Conservation (phyloP, 1,139 yeast species). For the Kodamaea arcana region DNA sequence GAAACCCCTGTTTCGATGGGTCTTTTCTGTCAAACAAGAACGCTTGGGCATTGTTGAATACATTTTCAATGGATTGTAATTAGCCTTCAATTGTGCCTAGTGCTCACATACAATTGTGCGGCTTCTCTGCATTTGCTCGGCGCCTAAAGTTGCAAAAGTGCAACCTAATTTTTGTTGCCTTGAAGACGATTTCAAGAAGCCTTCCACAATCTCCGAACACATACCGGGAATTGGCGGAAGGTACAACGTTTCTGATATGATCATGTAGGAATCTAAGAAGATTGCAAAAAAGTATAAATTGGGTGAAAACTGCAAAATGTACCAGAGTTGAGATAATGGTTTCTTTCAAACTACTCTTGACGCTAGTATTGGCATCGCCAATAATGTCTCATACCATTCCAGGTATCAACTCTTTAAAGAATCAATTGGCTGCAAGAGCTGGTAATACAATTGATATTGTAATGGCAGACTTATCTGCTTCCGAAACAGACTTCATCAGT, state of each 20-base stretch:
- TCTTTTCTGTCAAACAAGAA: too few relatives aligned
- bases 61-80: too few relatives aligned
- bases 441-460: slow-evolving; percentile 23
- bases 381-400: slow-evolving; percentile 16
- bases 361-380: background rate
- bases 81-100: too few relatives aligned
- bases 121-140: background rate
- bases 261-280: background rate
- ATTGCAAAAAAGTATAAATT: background rate
- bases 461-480: slow-evolving; percentile 20
- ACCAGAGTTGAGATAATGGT: too few relatives aligned
- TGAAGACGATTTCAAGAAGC: background rate
- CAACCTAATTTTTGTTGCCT: background rate
- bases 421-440: slow-evolving; percentile 15
- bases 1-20: too few relatives aligned
- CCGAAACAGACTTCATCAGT: slow-evolving; percentile 31
- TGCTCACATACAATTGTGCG: background rate
- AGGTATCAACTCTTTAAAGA: slow-evolving; percentile 16
- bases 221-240: background rate
- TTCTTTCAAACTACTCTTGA: background rate
- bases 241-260: background rate
- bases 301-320: too few relatives aligned
- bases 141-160: background rate
- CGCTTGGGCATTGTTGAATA: too few relatives aligned
- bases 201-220: background rate